phyloP scores from a whole-genome alignment of 2,329 filamentous ascomycete species.

The Karstenula rhodostoma region DNA sequence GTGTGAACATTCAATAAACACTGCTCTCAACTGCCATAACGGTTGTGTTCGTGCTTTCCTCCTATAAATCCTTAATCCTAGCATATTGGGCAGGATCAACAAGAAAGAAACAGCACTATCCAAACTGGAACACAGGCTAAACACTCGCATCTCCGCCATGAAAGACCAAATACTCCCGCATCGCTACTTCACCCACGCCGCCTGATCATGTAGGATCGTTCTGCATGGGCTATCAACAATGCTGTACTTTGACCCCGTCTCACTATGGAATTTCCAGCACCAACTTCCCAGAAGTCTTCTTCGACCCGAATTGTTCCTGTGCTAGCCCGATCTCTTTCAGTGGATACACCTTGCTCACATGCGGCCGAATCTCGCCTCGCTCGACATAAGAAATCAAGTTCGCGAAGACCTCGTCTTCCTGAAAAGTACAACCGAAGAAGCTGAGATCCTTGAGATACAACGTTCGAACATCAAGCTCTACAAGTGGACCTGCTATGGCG shows the following conservation, averaged over 20 bases:
- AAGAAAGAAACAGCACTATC: too few relatives aligned
- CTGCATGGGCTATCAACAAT: not conserved
- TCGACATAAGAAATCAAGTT: conserved; percentile 24
- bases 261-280: conserved; percentile 8
- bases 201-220: not conserved
- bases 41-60: too few relatives aligned
- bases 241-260: not conserved
- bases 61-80: too few relatives aligned
- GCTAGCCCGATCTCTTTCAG: conserved; percentile 19
- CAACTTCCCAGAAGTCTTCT: conserved; percentile 17
- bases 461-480: conserved; percentile 20
- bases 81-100: too few relatives aligned
- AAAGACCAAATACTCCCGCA: too few relatives aligned
- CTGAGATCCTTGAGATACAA: conserved; percentile 23
- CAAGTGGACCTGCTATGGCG: conserved; percentile 21
- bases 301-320: conserved; percentile 20
- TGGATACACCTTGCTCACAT: conserved; percentile 19
- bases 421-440: conserved; percentile 24
- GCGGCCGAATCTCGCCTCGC: conserved; percentile 18
- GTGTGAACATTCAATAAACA: too few relatives aligned
- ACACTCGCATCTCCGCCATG: too few relatives aligned
- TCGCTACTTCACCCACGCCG: not conserved
- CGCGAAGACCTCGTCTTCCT: conserved; percentile 20
- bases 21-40: too few relatives aligned
- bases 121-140: too few relatives aligned